Conservation (phyloP, 1,284 basidiomycete genomes). For the Ustilago trichophora region DNA sequence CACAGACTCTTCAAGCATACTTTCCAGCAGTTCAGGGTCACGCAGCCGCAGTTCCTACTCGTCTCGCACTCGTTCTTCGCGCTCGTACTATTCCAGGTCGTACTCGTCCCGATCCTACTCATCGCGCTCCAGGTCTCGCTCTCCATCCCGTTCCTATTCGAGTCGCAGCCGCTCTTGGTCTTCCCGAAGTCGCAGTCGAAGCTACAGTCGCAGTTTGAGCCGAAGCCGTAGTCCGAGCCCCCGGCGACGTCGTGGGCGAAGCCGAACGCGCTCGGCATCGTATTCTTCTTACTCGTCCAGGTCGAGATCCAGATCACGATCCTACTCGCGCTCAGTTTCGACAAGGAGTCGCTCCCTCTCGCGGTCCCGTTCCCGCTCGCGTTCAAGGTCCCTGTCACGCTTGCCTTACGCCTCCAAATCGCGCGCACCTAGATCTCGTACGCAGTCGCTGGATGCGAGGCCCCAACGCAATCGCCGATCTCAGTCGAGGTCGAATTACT, state of each 20-base stretch:
- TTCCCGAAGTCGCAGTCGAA: conserved; percentile 29
- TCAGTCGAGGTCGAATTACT: conserved; percentile 11
- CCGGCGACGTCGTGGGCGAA: conserved; percentile 14
- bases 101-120: conserved; percentile 35
- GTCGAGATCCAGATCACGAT: conserved; percentile 26
- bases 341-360: conserved; percentile 12
- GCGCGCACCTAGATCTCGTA: conserved; percentile 18
- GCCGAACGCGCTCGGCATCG: conserved; percentile 30
- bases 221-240: conserved; percentile 5
- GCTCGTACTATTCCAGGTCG: conserved; percentile 30
- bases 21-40: conserved; percentile 33
- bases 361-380: conserved; percentile 12
- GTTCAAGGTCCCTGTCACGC: conserved; percentile 13
- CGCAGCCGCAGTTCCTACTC: conserved; percentile 32
- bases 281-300: conserved; percentile 41
- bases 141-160: conserved; percentile 11
- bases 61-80: conserved; percentile 35
- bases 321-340: conserved; percentile 18
- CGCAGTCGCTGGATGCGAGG: conserved; percentile 5
- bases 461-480: conserved; percentile 4
- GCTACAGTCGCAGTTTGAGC: conserved; percentile 5
- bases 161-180: conserved; percentile 41
- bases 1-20: conserved; percentile 31
- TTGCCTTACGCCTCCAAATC: conserved; percentile 5
- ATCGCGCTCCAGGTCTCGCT: too few relatives aligned